Conservation (phyloP, 78 protist genomes). For the Trichosphaerium sp. region DNA sequence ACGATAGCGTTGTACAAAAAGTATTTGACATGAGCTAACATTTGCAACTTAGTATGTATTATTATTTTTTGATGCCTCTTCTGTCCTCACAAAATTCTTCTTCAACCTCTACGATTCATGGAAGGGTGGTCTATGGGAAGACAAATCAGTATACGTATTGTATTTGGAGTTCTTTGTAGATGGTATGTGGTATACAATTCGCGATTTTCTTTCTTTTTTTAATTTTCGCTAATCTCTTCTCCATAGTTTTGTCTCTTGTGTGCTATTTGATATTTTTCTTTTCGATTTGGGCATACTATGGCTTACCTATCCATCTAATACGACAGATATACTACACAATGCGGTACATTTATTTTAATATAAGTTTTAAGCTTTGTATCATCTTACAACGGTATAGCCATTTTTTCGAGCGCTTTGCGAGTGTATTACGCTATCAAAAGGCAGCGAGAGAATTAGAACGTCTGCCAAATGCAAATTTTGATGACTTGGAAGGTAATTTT, state of each 20-base stretch:
- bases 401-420: no score
- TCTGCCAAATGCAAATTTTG: conserved; percentile 65
- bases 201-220: conserved; percentile 50
- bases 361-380: no score
- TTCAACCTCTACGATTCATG: conserved; percentile 45
- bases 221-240: conserved; percentile 22
- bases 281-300: neutral
- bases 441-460: conserved; percentile 14
- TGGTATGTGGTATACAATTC: neutral
- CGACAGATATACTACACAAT: conserved; percentile 64
- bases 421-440: conserved; percentile 18
- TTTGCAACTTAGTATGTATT: conserved; percentile 36
- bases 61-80: conserved; percentile 9
- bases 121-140: conserved; percentile 64
- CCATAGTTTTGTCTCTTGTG: neutral
- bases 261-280: neutral
- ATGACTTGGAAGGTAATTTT: conserved; percentile 62
- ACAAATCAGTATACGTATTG: conserved; percentile 51
- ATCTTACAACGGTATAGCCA: conserved; percentile 24
- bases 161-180: conserved; percentile 58
- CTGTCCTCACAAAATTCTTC: conserved; percentile 34
- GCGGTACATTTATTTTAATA: no score
- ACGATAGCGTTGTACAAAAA: neutral
- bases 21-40: neutral
- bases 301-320: conserved; percentile 75